A percentile compares a stretch with the other conserved stretches of the same genome.
Conservation (phyloP, 129 eudicot genomes). For the Pittosporum tobira region DNA sequence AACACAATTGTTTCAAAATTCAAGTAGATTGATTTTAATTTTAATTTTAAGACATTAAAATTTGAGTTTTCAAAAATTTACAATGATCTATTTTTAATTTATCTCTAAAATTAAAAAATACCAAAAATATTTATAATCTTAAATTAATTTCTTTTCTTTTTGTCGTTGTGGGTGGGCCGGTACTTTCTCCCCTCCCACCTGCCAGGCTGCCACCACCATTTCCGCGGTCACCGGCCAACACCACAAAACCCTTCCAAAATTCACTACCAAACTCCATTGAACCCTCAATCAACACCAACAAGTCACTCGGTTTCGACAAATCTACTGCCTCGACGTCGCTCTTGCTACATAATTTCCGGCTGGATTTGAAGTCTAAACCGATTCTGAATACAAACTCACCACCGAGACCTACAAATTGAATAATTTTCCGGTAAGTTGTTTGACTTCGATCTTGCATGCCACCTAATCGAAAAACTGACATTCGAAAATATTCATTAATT, state of each 20-base stretch:
- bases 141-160: too few species aligned
- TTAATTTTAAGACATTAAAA: too few species aligned
- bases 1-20: too few species aligned
- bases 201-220: conserved; percentile 10
- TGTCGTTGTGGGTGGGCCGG: too few species aligned
- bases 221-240: too few species aligned
- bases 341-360: conserved; percentile 64
- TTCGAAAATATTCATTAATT: conserved; percentile 19
- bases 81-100: too few species aligned
- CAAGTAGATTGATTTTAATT: too few species aligned
- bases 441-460: conserved; percentile 61
- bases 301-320: conserved; percentile 17
- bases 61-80: too few species aligned
- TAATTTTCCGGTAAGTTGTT: conserved; percentile 79
- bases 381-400: conserved; percentile 51
- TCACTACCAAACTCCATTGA: conserved; percentile 13
- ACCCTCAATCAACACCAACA: conserved; percentile 16
- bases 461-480: conserved; percentile 46
- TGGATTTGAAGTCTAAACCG: conserved; percentile 65
- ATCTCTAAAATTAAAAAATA: too few species aligned
- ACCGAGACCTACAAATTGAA: conserved; percentile 60
- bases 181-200: conserved; percentile 9
- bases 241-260: conserved; percentile 13
- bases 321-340: conserved; percentile 49
- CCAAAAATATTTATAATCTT: too few species aligned